These are phyloP conservation scores for Acanthamoeba sp. DNA, from an alignment of 208 protist genomes.

Conservation along the genomic window DNA sequence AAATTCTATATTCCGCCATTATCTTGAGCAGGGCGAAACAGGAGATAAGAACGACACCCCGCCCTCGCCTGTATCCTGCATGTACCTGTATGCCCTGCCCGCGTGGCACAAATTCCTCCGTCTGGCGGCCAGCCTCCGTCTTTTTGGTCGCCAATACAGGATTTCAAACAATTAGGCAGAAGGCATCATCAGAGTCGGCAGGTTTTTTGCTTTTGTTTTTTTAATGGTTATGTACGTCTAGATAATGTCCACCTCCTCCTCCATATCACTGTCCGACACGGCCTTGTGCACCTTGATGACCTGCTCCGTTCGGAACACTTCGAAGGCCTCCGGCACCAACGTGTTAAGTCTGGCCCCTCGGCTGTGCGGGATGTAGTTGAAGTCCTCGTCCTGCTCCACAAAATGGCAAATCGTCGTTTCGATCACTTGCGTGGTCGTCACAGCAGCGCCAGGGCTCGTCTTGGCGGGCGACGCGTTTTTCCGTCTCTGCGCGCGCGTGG, in stretches of 20 bases:
- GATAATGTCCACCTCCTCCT: conserved; percentile 50
- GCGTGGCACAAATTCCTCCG: too few relatives aligned
- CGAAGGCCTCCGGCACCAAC: conserved; percentile 52
- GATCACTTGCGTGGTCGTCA: conserved; percentile 12
- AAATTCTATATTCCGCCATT: neutral
- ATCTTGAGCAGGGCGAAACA: neutral
- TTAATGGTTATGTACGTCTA: neutral
- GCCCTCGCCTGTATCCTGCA: too few relatives aligned
- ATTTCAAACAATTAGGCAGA: too few relatives aligned
- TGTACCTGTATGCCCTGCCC: too few relatives aligned
- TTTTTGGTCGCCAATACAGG: too few relatives aligned
- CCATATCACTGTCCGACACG: conserved; percentile 26
- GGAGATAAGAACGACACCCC: neutral
- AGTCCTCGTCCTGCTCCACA: conserved; percentile 54
- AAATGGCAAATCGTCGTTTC: conserved; percentile 59
- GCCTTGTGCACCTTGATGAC: conserved; percentile 50
- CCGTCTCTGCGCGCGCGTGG: neutral
- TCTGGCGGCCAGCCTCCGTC: too few relatives aligned
- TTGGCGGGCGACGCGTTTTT: conserved; percentile 48
- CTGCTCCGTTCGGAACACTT: conserved; percentile 63
- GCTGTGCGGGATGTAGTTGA: conserved; percentile 53
- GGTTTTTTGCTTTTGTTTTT: too few relatives aligned
- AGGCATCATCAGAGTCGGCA: too few relatives aligned
- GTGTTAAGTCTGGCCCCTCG: conserved; percentile 52
- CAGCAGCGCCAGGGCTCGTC: neutral